Conservation (phyloP, 2,329 filamentous ascomycete species). For the Colletotrichum camelliae region DNA sequence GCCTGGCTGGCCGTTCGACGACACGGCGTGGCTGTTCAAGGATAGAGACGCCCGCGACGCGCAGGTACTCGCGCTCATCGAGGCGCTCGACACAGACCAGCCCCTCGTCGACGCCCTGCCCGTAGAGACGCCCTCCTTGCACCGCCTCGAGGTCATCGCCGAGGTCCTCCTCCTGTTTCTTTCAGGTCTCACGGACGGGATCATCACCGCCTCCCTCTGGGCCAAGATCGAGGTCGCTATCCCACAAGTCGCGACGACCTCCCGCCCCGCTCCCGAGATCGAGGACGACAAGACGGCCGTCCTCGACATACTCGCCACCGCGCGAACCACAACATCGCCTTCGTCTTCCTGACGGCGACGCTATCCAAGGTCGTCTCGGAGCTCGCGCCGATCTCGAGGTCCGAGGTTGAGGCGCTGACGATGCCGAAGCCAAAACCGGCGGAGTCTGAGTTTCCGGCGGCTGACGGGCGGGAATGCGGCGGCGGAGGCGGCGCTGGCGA, state of each 20-base stretch:
- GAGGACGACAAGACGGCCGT: constrained; percentile 58
- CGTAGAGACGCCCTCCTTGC: constrained; percentile 65
- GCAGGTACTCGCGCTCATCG: constrained; percentile 48
- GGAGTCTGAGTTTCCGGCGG: constrained; percentile 51
- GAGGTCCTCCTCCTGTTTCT: constrained; percentile 79
- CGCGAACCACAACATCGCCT: constrained; percentile 84
- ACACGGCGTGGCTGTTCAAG: constrained; percentile 35
- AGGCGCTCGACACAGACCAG: constrained; percentile 76
- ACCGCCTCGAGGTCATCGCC: constrained; percentile 77
- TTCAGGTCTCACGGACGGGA: constrained; percentile 75
- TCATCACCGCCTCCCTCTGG: constrained; percentile 77
- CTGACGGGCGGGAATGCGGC: constrained; percentile 29
- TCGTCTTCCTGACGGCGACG: constrained; percentile 85
- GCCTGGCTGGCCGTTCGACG: constrained; percentile 66
- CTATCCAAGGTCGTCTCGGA: constrained; percentile 61
- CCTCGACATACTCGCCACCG: constrained; percentile 75
- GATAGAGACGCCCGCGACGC: constrained; percentile 30
- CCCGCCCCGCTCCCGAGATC: constrained; percentile 20
- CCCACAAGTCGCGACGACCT: constrained; percentile 36
- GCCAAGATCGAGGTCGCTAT: constrained; percentile 66
- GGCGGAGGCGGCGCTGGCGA: constrained; percentile 40
- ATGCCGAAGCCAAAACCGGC: constrained; percentile 30
- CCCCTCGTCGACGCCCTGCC: constrained; percentile 67
- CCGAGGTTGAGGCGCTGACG: constrained; percentile 39
- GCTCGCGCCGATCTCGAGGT: constrained; percentile 45